These are phyloP conservation scores for Kodamaea leandrae DNA, from an alignment of 805 yeast genomes.

Conservation along the genomic window DNA sequence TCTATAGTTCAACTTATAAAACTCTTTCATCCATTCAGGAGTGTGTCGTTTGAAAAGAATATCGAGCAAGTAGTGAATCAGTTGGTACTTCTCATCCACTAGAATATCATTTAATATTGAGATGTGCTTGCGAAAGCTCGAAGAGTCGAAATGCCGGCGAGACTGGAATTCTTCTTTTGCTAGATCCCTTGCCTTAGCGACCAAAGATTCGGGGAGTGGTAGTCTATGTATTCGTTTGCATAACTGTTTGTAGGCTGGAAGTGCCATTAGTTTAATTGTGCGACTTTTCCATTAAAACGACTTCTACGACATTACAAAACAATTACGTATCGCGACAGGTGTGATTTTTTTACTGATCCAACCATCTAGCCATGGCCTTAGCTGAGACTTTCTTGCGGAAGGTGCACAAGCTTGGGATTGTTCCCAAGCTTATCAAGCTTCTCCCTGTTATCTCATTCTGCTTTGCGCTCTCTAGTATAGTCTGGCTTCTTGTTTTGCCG, in stretches of 20 bases:
- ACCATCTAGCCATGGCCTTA: conserved; percentile 34
- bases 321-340: neutral
- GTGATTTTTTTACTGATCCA: neutral
- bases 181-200: neutral
- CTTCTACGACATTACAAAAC: neutral
- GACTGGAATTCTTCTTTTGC: conserved; percentile 12
- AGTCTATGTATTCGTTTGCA: conserved; percentile 26
- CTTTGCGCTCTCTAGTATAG: conserved; percentile 34
- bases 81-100: conserved; percentile 25
- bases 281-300: neutral
- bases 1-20: conserved; percentile 20
- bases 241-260: conserved; percentile 20
- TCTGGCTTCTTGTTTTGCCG: conserved; percentile 63
- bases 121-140: conserved; percentile 5
- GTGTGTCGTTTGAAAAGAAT: conserved; percentile 21
- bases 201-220: conserved; percentile 25
- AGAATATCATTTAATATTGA: conserved; percentile 26
- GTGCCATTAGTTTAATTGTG: neutral
- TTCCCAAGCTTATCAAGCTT: conserved; percentile 33
- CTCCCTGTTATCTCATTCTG: conserved; percentile 34
- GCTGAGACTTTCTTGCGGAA: conserved; percentile 41
- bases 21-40: conserved; percentile 22
- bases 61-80: conserved; percentile 27
- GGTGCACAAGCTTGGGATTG: conserved; percentile 38
- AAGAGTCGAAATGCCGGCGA: conserved; percentile 11